Percentiles rank a stretch among this genome's conserved stretches.
Evolutionary conservation across 129 eudicot species (phyloP).

Genomic region (Gnaphalium uliginosum): DNA sequence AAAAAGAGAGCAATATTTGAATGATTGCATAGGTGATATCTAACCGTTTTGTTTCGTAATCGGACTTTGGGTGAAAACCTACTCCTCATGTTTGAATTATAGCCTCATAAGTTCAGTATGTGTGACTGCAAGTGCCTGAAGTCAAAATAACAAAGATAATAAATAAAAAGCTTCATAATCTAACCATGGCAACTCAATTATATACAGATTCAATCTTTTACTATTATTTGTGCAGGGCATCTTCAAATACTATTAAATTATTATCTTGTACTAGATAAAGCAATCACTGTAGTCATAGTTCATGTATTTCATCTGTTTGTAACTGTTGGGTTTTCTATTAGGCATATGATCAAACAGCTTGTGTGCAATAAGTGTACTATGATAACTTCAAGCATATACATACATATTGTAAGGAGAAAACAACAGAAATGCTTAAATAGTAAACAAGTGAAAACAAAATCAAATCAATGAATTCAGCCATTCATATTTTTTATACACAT

Average conservation of each 20-base stretch:
- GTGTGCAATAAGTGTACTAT: too few species aligned
- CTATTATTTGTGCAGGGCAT: too few species aligned
- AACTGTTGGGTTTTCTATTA: neutral
- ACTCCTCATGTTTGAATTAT: neutral
- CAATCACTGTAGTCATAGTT: neutral
- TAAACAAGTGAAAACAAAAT: neutral
- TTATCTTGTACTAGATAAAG: too few species aligned
- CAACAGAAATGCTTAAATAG: neutral
- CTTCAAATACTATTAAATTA: too few species aligned
- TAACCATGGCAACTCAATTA: neutral
- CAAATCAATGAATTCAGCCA: neutral
- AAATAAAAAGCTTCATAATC: neutral
- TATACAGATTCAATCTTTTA: too few species aligned
- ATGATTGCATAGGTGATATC: slow-evolving; percentile 17
- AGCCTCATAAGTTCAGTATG: neutral
- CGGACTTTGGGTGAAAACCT: slow-evolving; percentile 27
- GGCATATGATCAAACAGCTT: neutral
- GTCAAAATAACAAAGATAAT: neutral
- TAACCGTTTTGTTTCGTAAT: slow-evolving; percentile 10
- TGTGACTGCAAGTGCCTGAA: neutral
- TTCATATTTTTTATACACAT: too few species aligned
- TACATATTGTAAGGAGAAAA: neutral
- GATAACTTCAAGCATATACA: neutral
- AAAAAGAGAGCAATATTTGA: slow-evolving; percentile 20
- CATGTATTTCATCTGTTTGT: neutral